These are phyloP conservation scores for Oryza brachyantha DNA, from an alignment of 176 grass and related monocot species.

Conservation along the genomic window DNA sequence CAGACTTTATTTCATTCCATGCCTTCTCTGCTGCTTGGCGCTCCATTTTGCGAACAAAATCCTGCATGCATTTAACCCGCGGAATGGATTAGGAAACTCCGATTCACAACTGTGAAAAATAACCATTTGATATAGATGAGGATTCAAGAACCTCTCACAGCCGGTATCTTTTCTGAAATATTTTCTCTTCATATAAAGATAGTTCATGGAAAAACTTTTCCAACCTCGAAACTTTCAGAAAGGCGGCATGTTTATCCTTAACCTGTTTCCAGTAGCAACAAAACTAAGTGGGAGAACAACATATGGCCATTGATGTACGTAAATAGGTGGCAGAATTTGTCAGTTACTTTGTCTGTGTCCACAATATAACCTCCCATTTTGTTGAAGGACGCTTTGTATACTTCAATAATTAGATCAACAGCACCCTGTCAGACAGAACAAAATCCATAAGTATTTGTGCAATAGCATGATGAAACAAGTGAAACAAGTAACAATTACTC, in stretches of 20 bases:
- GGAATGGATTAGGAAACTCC: not conserved
- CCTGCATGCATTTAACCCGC: constrained; percentile 21
- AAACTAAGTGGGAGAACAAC: not conserved
- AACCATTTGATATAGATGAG: not conserved
- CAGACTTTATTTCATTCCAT: constrained; percentile 11
- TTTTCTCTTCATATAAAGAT: constrained; percentile 46
- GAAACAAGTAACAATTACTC: not conserved
- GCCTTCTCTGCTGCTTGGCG: constrained; percentile 18
- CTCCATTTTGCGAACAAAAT: not conserved
- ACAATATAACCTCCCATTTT: constrained; percentile 72
- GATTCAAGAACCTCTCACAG: constrained; percentile 27
- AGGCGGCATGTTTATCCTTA: constrained; percentile 34
- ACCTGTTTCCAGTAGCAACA: constrained; percentile 31
- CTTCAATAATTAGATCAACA: constrained; percentile 52
- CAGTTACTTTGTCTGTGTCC: constrained; percentile 42
- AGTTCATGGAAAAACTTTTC: constrained; percentile 47
- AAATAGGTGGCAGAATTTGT: not conserved
- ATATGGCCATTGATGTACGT: not conserved
- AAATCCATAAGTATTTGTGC: not conserved
- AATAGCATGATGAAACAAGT: not conserved
- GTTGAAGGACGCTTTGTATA: constrained; percentile 50
- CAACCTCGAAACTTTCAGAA: constrained; percentile 39
- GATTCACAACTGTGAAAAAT: not conserved
- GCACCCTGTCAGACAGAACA: constrained; percentile 32
- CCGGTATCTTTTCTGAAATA: constrained; percentile 42